Conservation (phyloP, 1,139 yeast genomes). For the Spathaspora sp. region DNA sequence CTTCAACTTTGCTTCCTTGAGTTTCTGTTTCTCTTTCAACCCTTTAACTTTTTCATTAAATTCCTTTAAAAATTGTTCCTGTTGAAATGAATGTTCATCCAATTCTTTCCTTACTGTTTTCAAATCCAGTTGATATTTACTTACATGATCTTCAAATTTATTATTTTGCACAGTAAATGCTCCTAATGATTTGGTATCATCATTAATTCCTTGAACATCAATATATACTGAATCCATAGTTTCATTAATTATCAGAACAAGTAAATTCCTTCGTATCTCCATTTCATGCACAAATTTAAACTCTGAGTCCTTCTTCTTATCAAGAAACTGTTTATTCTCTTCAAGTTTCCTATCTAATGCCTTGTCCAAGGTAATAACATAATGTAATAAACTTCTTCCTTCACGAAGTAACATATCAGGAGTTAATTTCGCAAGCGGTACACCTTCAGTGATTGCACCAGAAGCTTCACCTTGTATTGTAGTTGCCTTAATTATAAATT, state of each 20-base stretch:
- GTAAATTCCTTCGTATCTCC: slow-evolving; percentile 23
- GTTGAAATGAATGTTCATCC: slow-evolving; percentile 30
- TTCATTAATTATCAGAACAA: slow-evolving; percentile 32
- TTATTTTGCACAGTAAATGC: slow-evolving; percentile 5
- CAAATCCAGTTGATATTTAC: slow-evolving; percentile 27
- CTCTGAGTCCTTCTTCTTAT: slow-evolving; percentile 12
- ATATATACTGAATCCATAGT: slow-evolving; percentile 29
- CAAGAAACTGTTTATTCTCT: slow-evolving; percentile 10
- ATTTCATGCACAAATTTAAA: slow-evolving; percentile 11
- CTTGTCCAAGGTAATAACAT: slow-evolving; percentile 24
- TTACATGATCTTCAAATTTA: slow-evolving; percentile 26
- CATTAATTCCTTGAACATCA: slow-evolving; percentile 17
- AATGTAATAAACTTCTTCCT: slow-evolving; percentile 31
- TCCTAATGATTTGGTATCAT: slow-evolving; percentile 3
- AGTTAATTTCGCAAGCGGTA: slow-evolving; percentile 11
- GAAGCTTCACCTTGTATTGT: slow-evolving; percentile 3
- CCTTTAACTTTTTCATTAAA: slow-evolving; percentile 6
- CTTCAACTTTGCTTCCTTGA: slow-evolving; percentile 4
- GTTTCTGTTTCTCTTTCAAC: slow-evolving; percentile 2
- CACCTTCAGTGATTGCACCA: background rate
- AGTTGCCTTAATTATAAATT: slow-evolving; percentile 42
- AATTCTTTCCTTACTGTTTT: slow-evolving; percentile 26
- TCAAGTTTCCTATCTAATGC: slow-evolving; percentile 17
- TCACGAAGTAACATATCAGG: slow-evolving; percentile 35
- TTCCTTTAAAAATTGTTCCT: slow-evolving; percentile 12